Evolutionary conservation across 202 grass and related monocot genomes (phyloP).

Genomic region (Setaria italica): DNA sequence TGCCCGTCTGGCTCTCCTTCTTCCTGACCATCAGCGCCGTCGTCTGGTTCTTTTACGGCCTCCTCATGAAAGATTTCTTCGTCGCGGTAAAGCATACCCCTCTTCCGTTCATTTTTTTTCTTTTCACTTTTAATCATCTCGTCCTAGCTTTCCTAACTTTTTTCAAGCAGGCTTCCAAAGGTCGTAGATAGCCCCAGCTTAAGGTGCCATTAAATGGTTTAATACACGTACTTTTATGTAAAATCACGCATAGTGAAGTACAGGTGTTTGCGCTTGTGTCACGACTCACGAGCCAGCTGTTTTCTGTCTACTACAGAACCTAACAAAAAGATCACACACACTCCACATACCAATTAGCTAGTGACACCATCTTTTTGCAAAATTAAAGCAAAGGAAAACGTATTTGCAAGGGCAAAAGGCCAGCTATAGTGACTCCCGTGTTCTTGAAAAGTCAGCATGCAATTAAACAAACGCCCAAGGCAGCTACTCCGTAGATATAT

Average conservation of each 20-base stretch:
- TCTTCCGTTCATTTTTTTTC: neutral
- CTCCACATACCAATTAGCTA: neutral
- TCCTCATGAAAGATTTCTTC: constrained; percentile 68
- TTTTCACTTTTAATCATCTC: neutral
- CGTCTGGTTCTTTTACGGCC: constrained; percentile 83
- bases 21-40: constrained; percentile 89
- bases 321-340: constrained; percentile 38
- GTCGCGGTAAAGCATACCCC: constrained; percentile 56
- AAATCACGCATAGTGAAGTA: constrained; percentile 23
- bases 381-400: constrained; percentile 16
- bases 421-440: neutral
- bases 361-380: constrained; percentile 14
- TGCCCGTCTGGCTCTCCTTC: constrained; percentile 82
- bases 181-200: constrained; percentile 28
- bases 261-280: constrained; percentile 39
- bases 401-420: constrained; percentile 27
- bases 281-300: constrained; percentile 34
- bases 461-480: neutral
- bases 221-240: constrained; percentile 23
- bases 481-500: neutral
- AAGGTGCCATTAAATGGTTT: constrained; percentile 17
- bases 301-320: constrained; percentile 33
- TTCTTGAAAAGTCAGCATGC: neutral
- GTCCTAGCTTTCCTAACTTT: neutral
- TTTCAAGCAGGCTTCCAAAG: constrained; percentile 14